phyloP scores from a whole-genome alignment of 2,329 filamentous ascomycete species.

The Hypoxylon sp. region DNA sequence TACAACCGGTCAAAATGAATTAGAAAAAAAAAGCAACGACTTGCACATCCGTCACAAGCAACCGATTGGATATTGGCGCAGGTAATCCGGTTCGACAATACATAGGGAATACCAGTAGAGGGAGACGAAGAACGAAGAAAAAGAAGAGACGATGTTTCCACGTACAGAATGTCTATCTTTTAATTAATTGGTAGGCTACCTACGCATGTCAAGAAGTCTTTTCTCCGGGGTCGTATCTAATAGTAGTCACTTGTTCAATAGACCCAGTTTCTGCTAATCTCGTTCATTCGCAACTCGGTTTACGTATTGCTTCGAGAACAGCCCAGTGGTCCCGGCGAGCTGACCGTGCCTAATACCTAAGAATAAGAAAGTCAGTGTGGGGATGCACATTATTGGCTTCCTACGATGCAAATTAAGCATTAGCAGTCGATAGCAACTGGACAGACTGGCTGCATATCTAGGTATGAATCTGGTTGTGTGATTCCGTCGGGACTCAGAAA shows the following conservation, averaged over 20 bases:
- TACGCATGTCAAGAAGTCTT: slow-evolving; percentile 10
- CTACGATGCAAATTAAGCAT: slow-evolving; percentile 11
- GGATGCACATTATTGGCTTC: too few species aligned
- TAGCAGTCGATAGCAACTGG: too few species aligned
- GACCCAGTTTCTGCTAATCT: slow-evolving; percentile 26
- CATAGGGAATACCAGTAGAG: slow-evolving; percentile 10
- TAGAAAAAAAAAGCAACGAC: slow-evolving; percentile 28
- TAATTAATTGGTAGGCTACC: slow-evolving; percentile 27
- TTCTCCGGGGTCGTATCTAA: slow-evolving; percentile 16
- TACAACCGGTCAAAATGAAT: slow-evolving; percentile 12
- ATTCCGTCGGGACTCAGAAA: too few species aligned
- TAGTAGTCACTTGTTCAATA: slow-evolving; percentile 13
- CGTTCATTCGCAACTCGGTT: slow-evolving; percentile 16
- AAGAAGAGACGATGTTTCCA: slow-evolving; percentile 3
- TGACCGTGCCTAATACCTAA: not conserved
- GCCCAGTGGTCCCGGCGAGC: slow-evolving; percentile 9
- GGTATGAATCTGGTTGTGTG: too few species aligned
- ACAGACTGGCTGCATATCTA: too few species aligned
- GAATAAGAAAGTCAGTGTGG: slow-evolving; percentile 13
- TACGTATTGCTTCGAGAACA: slow-evolving; percentile 13
- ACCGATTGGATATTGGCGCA: slow-evolving; percentile 6
- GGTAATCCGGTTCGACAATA: slow-evolving; percentile 8
- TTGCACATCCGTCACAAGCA: slow-evolving; percentile 18
- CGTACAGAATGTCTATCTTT: slow-evolving; percentile 6
- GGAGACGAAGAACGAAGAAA: slow-evolving; percentile 5